Base-by-base conservation (phyloP, 805 yeast genomes). In the Kuraishia cidri region DNA sequence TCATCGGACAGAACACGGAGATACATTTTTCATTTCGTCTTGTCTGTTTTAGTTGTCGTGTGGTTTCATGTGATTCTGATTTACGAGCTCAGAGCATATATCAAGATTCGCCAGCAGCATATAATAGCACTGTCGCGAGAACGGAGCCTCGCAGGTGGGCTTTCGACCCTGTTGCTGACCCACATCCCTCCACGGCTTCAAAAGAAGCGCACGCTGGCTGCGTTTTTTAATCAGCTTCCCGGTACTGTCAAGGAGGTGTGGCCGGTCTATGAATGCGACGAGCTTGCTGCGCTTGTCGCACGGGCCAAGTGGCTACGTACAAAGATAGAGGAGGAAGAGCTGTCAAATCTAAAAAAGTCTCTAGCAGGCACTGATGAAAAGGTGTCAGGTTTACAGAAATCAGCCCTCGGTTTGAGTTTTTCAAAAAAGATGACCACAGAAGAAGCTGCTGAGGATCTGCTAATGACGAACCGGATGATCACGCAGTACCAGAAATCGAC, bases 1-100 rank as follows among this genome's bases (percentile, higher is more conserved):
- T 68, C 85, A 0, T 61, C 67, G 4, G 43, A 62, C 2, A 69
- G 72, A 29, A 66, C 75, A 0, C 46, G 52, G 4, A 51, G 72
- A 15, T 62, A 79, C 37, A 60, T 75, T 37, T 71, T 75, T 15
- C 95, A 86, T 52, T 69, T 86, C 33, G 48, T 74, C 0, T 57
- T 80, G 54, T 64, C 82, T 3, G 35, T 79, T 1, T 42, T 74
- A 2, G 69, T 77, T 1, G 63, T 84, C 3, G 43, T 60, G 0
- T 60, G 72, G 55, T 72, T 81, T 37, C 82, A 83, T 42, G 53
- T 61, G 33, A 44, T 79, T 16, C 47, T 86, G 6, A 43, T 69
- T 2, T 53, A 59, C 27, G 95, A 87, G 46, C 54, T 86, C 29
- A 58, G 59, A 6, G 52, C 59, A 31, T 70, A 67, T 41, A 65